These are phyloP conservation scores for Solanum piurae DNA, from an alignment of 257 asterid genomes.

Conservation along the genomic window DNA sequence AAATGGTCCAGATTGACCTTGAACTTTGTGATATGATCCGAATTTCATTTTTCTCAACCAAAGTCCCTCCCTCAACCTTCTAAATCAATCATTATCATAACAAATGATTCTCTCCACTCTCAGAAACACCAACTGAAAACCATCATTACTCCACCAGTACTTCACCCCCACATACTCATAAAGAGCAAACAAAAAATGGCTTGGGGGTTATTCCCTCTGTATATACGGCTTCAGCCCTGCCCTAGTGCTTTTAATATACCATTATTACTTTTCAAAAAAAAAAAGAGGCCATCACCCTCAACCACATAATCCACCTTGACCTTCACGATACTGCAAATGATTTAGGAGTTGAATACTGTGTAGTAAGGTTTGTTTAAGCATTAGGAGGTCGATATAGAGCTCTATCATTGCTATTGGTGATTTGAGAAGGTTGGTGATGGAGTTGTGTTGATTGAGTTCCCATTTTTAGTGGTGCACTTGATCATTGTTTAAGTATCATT, in stretches of 20 bases:
- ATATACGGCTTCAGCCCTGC: neutral
- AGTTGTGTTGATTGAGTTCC: too few species aligned
- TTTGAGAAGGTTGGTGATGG: too few species aligned
- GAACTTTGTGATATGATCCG: neutral
- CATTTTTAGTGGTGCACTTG: neutral
- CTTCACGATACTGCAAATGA: neutral
- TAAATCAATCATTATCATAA: neutral
- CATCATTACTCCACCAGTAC: neutral
- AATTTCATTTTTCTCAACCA: neutral
- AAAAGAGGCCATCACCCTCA: neutral
- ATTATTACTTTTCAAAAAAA: neutral
- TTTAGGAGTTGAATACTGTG: neutral
- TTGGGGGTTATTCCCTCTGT: neutral
- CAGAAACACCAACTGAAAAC: neutral
- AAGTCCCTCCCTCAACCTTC: neutral
- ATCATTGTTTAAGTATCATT: neutral
- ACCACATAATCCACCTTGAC: neutral
- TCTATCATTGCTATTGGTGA: neutral
- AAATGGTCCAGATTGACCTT: neutral
- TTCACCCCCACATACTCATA: neutral
- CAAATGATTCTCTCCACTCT: neutral
- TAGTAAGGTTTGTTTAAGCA: neutral
- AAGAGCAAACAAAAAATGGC: neutral
- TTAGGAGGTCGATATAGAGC: neutral
- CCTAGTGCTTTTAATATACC: neutral